Base-by-base conservation (phyloP, 345 rosid species). In the Erucastrum elatum region DNA sequence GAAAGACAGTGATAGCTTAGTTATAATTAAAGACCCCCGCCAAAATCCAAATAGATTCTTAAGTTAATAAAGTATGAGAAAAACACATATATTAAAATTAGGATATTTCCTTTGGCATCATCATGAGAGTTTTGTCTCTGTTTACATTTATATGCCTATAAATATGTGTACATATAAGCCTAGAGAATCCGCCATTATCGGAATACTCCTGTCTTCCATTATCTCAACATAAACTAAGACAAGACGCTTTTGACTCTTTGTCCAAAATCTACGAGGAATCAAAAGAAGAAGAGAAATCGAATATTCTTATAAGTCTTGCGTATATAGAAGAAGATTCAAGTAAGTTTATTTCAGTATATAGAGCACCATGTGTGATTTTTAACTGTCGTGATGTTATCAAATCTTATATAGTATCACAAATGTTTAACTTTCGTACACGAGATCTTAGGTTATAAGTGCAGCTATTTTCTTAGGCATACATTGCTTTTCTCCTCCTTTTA, bases 1-100 rank as follows among this genome's bases (percentile, higher is more conserved):
- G 79, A 62, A 63, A 74, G 82, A 80, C 75, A 80, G 79, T 74
- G 82, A 80, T 74, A 80, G 79, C 82, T 80, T 74, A 55, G 78
- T 74, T 80, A 79, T 79, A 68, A 79, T 79, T 74, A 63, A 61
- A 74, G 75, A 68, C 59, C 78, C 70, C 59, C 21, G 21, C 51
- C 53, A 79, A 72, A 37, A 74, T 74, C 82, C 66, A 69, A 80
- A 80, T 80, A 80, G 82, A 80, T 68, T 74, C 79, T 69, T 68
- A 75, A 53, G 35, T 63, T 74, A 62, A 62, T 27, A 49, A 74
- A 73, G 44, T 49, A 60, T 73, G 30, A 65, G 21, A 15, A 66
- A 34, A 61, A 9, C 27, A 74, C 63, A 35, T 26, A 29, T 30
- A 13, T 29, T 11, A 51, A 74, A 74, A 61, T 67, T 33, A 80